Evolutionary conservation across 2,329 filamentous ascomycete species (phyloP).

Genomic region (Fusarium armeniacum): DNA sequence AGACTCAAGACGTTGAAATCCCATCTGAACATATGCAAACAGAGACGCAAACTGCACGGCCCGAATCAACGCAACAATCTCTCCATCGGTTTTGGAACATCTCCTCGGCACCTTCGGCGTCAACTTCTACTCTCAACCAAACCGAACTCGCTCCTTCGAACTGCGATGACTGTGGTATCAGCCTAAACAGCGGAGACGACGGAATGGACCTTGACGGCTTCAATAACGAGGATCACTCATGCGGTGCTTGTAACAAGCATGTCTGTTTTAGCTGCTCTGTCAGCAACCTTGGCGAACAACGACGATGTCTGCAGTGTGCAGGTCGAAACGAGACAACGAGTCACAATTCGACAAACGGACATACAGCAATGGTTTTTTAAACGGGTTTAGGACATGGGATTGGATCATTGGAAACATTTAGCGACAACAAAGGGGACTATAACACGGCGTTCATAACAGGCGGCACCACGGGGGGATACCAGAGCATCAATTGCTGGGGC

Average conservation of each 20-base stretch:
- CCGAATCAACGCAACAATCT: conserved; percentile 60
- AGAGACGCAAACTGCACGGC: conserved; percentile 9
- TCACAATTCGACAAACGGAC: conserved; percentile 38
- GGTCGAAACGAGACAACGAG: conserved; percentile 52
- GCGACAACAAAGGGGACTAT: background rate
- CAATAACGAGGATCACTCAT: conserved; percentile 54
- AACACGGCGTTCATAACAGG: conserved; percentile 6
- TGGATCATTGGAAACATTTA: conserved; percentile 1
- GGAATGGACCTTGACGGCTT: conserved; percentile 58
- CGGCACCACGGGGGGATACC: conserved; percentile 38
- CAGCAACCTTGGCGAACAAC: conserved; percentile 68
- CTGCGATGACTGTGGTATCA: conserved; percentile 69
- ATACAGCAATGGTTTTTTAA: conserved; percentile 45
- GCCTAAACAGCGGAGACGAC: conserved; percentile 47
- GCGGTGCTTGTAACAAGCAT: conserved; percentile 66
- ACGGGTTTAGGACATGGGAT: background rate
- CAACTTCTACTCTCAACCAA: conserved; percentile 42
- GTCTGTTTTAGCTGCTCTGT: conserved; percentile 73
- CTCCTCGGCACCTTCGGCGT: conserved; percentile 54
- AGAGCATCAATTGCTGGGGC: conserved; percentile 9
- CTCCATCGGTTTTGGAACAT: conserved; percentile 75
- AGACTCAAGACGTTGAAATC: conserved; percentile 28
- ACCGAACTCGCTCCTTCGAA: conserved; percentile 49
- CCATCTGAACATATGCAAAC: conserved; percentile 24
- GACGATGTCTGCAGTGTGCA: conserved; percentile 67